Evolutionary conservation across 768 basidiomycete species (phyloP).

Genomic region (Boletus barrowsii): DNA sequence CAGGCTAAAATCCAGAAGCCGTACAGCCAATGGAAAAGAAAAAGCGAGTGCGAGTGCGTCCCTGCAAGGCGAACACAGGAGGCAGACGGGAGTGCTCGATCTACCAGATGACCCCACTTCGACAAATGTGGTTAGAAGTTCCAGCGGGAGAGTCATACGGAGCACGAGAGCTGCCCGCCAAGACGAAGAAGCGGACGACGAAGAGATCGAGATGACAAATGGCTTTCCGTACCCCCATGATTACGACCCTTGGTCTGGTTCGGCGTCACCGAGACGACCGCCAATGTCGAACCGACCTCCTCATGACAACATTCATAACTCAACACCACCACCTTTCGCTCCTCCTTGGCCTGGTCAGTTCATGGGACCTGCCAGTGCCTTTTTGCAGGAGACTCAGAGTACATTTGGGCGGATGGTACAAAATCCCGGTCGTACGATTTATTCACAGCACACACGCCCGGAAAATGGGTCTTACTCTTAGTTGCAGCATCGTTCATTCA

Average conservation of each 20-base stretch:
- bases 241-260: slow-evolving; percentile 25
- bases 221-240: slow-evolving; percentile 19
- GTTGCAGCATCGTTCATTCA: slow-evolving; percentile 8
- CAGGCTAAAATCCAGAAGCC: slow-evolving; percentile 40
- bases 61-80: slow-evolving; percentile 24
- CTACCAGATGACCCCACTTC: slow-evolving; percentile 18
- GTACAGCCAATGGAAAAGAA: slow-evolving; percentile 36
- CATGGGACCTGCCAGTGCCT: slow-evolving; percentile 50
- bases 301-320: slow-evolving; percentile 19
- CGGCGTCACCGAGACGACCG: slow-evolving; percentile 23
- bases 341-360: slow-evolving; percentile 37
- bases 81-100: slow-evolving; percentile 17
- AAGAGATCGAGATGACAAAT: slow-evolving; percentile 20
- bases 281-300: slow-evolving; percentile 13
- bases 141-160: slow-evolving; percentile 29
- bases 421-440: slow-evolving; percentile 62
- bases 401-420: slow-evolving; percentile 40
- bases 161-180: slow-evolving; percentile 29
- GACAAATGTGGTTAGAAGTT: slow-evolving; percentile 25
- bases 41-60: slow-evolving; percentile 30
- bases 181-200: slow-evolving; percentile 27
- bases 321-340: slow-evolving; percentile 20
- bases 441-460: slow-evolving; percentile 47
- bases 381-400: slow-evolving; percentile 41
- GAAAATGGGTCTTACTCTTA: slow-evolving; percentile 32